Percentiles rank a stretch among this genome's conserved stretches.
Conservation (phyloP, 441 rosid genomes). For the Raphanus hybrid region DNA sequence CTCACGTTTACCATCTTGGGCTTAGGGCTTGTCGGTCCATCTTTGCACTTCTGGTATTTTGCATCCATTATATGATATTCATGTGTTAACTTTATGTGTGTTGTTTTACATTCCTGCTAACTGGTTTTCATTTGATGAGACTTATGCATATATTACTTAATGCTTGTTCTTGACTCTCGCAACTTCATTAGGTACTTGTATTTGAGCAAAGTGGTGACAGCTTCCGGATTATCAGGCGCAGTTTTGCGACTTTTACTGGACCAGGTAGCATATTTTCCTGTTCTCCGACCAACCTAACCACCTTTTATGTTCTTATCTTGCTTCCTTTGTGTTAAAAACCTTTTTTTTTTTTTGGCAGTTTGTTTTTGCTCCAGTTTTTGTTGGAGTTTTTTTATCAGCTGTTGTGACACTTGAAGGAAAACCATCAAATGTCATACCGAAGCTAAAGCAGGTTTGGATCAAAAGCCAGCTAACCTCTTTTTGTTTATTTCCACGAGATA, state of each 20-base stretch:
- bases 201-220: slow-evolving; percentile 73
- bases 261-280: slow-evolving; percentile 58
- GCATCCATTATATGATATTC: not conserved
- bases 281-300: not conserved
- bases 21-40: slow-evolving; percentile 81
- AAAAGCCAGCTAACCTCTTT: slow-evolving; percentile 3
- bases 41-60: slow-evolving; percentile 83
- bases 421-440: slow-evolving; percentile 82
- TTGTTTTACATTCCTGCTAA: not conserved
- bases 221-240: slow-evolving; percentile 76
- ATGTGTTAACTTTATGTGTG: not conserved
- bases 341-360: slow-evolving; percentile 55
- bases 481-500: not conserved
- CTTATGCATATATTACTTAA: not conserved
- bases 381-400: slow-evolving; percentile 80
- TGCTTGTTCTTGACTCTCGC: slow-evolving; percentile 16
- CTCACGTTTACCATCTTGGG: slow-evolving; percentile 69
- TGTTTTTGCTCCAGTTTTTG: slow-evolving; percentile 71
- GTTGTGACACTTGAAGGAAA: slow-evolving; percentile 87
- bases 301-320: not conserved
- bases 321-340: slow-evolving; percentile 12
- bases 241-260: slow-evolving; percentile 72
- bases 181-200: slow-evolving; percentile 63
- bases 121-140: slow-evolving; percentile 10
- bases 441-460: slow-evolving; percentile 75